A percentile compares a stretch with the other conserved stretches of the same genome.
Conservation (phyloP, 345 rosid genomes). For the Hypericum androsaemum region DNA sequence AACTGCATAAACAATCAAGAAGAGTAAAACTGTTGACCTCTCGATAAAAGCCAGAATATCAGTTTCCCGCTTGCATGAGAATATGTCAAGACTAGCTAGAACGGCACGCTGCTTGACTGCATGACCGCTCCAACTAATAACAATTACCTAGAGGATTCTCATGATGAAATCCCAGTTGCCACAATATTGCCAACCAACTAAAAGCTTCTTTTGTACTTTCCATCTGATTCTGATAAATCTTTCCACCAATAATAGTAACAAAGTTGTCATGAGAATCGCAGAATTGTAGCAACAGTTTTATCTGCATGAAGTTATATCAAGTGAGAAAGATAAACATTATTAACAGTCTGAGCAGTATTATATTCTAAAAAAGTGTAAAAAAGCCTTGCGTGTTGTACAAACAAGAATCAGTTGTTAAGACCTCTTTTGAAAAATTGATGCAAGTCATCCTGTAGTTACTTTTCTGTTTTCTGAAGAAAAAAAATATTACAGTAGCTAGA, state of each 20-base stretch:
- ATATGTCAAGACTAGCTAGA: neutral
- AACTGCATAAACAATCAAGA: constrained; percentile 44
- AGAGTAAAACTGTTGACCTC: neutral
- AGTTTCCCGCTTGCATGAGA: too few relatives aligned
- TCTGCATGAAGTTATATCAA: constrained; percentile 34
- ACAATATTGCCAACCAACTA: constrained; percentile 74
- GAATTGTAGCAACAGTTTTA: constrained; percentile 58
- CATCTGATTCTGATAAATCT: constrained; percentile 23
- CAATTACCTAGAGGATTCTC: constrained; percentile 85
- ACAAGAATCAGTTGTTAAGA: too few relatives aligned
- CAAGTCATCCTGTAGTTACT: neutral
- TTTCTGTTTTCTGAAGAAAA: neutral
- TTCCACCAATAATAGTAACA: constrained; percentile 26
- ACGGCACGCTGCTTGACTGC: constrained; percentile 1
- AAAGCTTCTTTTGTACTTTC: constrained; percentile 37
- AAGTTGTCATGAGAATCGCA: constrained; percentile 37
- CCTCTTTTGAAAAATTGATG: too few relatives aligned
- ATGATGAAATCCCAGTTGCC: constrained; percentile 77
- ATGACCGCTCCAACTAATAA: constrained; percentile 12
- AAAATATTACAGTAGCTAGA: neutral
- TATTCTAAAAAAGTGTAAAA: too few relatives aligned
- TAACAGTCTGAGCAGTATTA: neutral
- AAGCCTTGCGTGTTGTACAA: too few relatives aligned
- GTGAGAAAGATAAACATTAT: constrained; percentile 2
- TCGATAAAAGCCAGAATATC: too few relatives aligned